These are phyloP conservation scores for Penicillium bovifimosum DNA, from an alignment of 495 filamentous ascomycete species.

Conservation along the genomic window DNA sequence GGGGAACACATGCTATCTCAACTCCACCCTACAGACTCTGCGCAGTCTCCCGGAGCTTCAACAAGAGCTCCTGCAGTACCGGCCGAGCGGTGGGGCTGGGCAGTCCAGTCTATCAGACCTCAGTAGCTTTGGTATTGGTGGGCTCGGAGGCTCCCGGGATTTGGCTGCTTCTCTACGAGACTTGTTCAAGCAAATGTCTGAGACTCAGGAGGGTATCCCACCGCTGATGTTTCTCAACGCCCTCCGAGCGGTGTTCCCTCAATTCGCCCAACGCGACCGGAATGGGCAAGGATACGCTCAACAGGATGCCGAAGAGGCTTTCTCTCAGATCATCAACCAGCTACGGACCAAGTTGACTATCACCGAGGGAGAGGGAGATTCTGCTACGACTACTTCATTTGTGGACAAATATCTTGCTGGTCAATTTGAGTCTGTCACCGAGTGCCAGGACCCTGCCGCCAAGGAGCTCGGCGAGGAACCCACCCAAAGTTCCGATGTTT, in stretches of 20 bases:
- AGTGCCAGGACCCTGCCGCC: constrained; percentile 77
- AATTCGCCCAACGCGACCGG: constrained; percentile 83
- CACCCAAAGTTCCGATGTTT: constrained; percentile 59
- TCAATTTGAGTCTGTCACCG: constrained; percentile 65
- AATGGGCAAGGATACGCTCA: constrained; percentile 82
- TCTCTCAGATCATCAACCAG: constrained; percentile 91
- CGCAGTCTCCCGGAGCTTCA: constrained; percentile 89
- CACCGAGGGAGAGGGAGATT: constrained; percentile 45
- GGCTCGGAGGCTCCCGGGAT: constrained; percentile 58
- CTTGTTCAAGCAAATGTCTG: constrained; percentile 87
- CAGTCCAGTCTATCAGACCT: constrained; percentile 43
- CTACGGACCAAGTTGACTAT: constrained; percentile 73
- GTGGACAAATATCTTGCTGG: constrained; percentile 88
- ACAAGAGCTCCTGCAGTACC: constrained; percentile 68
- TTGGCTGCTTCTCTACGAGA: constrained; percentile 76
- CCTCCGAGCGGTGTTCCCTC: constrained; percentile 77
- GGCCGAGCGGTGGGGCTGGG: constrained; percentile 31
- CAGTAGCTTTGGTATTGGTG: constrained; percentile 55
- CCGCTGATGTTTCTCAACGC: constrained; percentile 82
- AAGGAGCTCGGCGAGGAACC: constrained; percentile 71
- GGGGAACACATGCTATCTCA: constrained; percentile 97
- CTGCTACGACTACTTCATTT: constrained; percentile 57
- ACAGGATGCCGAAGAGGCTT: constrained; percentile 97
- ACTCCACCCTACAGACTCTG: constrained; percentile 88
- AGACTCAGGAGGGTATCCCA: constrained; percentile 83